A percentile compares a stretch with the other conserved stretches of the same genome.
Evolutionary conservation across 2,329 filamentous ascomycete genomes (phyloP).

Genomic region (Aspergillus pseudotamarii): DNA sequence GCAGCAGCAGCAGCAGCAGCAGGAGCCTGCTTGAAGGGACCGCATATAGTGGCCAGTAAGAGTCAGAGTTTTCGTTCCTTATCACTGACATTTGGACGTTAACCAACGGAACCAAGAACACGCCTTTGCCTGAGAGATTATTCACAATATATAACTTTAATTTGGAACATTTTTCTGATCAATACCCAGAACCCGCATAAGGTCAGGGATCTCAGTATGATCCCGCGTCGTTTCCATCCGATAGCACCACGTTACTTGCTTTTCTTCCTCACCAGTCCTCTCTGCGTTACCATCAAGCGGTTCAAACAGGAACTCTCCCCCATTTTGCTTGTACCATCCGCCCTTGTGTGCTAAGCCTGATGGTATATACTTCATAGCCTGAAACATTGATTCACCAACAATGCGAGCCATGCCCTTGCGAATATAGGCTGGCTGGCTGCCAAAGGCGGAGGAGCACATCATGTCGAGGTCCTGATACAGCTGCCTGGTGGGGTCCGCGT

Average conservation of each 20-base stretch:
- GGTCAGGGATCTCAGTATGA: slow-evolving; percentile 65
- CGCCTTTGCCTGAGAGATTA: neutral
- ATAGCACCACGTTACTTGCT: slow-evolving; percentile 72
- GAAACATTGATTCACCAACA: slow-evolving; percentile 55
- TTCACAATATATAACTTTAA: neutral
- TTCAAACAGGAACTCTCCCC: slow-evolving; percentile 79
- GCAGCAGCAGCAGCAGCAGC: too few relatives aligned
- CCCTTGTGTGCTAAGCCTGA: slow-evolving; percentile 63
- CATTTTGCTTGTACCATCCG: slow-evolving; percentile 69
- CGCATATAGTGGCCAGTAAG: neutral
- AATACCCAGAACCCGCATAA: neutral
- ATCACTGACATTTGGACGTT: neutral
- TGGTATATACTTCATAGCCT: slow-evolving; percentile 62
- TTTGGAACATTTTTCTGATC: neutral
- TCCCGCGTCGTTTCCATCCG: slow-evolving; percentile 79
- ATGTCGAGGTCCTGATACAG: slow-evolving; percentile 71
- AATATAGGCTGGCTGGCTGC: slow-evolving; percentile 67
- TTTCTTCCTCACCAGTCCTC: slow-evolving; percentile 21
- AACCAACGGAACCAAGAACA: neutral
- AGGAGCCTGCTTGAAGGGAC: too few relatives aligned
- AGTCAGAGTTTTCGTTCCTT: neutral
- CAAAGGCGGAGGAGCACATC: slow-evolving; percentile 64
- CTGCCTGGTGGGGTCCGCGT: slow-evolving; percentile 70
- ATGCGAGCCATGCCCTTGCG: slow-evolving; percentile 51
- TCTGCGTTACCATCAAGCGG: neutral